These are phyloP conservation scores for Schizosaccharomyces versatilis DNA, from an alignment of 1,139 yeast species.

Conservation along the genomic window DNA sequence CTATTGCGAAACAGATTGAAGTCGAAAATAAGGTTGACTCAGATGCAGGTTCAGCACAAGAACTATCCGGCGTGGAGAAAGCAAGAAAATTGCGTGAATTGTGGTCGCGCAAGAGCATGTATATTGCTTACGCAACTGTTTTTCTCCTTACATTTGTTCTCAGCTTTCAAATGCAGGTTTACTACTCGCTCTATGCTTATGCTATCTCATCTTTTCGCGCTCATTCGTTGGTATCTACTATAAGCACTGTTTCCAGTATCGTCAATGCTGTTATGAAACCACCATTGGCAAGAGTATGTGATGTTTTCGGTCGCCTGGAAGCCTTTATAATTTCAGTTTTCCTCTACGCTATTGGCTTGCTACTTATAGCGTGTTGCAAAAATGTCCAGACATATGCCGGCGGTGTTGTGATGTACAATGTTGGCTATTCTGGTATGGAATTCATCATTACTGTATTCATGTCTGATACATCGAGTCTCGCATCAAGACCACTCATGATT, in stretches of 20 bases:
- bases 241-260: conserved; percentile 23
- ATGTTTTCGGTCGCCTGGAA: conserved; percentile 24
- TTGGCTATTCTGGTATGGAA: conserved; percentile 36
- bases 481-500: conserved; percentile 21
- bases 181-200: neutral
- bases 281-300: conserved; percentile 23
- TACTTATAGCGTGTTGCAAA: conserved; percentile 45
- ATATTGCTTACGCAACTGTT: neutral
- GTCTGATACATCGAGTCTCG: conserved; percentile 23
- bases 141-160: neutral
- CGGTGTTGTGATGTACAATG: conserved; percentile 47
- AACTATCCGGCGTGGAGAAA: neutral
- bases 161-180: neutral
- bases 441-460: conserved; percentile 22
- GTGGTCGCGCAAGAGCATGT: neutral
- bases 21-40: no score
- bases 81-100: neutral
- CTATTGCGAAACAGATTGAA: no score
- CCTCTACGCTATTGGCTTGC: conserved; percentile 47
- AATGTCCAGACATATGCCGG: conserved; percentile 48
- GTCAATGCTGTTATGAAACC: conserved; percentile 24
- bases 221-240: conserved; percentile 23
- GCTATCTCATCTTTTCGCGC: conserved; percentile 23
- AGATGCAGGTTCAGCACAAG: neutral
- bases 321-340: conserved; percentile 31